phyloP scores from a whole-genome alignment of 108 stramenopile genomes.

The Aurantiochytrium sp. region DNA sequence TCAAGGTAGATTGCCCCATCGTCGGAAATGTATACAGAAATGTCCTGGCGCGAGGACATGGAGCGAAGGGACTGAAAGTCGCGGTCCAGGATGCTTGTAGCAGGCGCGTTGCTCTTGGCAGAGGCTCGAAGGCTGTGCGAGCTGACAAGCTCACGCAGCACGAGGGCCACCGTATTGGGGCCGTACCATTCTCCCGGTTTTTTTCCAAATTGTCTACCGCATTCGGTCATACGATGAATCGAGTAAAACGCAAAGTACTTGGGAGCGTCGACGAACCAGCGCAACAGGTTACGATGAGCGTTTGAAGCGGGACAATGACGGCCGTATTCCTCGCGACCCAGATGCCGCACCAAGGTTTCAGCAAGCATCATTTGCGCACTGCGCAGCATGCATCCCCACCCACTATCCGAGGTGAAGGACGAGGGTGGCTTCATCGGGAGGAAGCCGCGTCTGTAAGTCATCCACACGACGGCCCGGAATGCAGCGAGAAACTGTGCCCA shows the following conservation, averaged over 20 bases:
- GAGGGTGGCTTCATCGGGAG: constrained; percentile 65
- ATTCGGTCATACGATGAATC: constrained; percentile 37
- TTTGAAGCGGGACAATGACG: constrained; percentile 28
- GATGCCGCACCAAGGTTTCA: constrained; percentile 64
- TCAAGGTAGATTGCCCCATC: not conserved
- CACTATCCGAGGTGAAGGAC: constrained; percentile 73
- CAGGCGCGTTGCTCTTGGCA: not conserved
- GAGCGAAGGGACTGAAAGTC: not conserved
- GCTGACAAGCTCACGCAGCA: constrained; percentile 39
- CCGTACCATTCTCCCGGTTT: constrained; percentile 57
- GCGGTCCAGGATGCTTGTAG: not conserved
- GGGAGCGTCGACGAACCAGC: constrained; percentile 37
- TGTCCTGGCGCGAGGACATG: not conserved
- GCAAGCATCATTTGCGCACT: constrained; percentile 90
- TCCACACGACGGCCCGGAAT: constrained; percentile 22
- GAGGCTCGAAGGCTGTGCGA: not conserved
- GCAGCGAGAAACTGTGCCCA: not conserved
- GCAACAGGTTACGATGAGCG: constrained; percentile 25
- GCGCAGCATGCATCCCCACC: constrained; percentile 98
- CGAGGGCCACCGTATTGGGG: constrained; percentile 39
- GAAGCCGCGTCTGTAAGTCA: constrained; percentile 60
- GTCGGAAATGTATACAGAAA: not conserved
- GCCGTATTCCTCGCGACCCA: constrained; percentile 1
- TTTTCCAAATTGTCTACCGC: constrained; percentile 48
- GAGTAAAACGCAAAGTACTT: constrained; percentile 27